Percentiles rank a stretch among this genome's conserved stretches.
Evolutionary conservation across 208 protist genomes (phyloP).

Genomic region (Leishmania gerbilli): DNA sequence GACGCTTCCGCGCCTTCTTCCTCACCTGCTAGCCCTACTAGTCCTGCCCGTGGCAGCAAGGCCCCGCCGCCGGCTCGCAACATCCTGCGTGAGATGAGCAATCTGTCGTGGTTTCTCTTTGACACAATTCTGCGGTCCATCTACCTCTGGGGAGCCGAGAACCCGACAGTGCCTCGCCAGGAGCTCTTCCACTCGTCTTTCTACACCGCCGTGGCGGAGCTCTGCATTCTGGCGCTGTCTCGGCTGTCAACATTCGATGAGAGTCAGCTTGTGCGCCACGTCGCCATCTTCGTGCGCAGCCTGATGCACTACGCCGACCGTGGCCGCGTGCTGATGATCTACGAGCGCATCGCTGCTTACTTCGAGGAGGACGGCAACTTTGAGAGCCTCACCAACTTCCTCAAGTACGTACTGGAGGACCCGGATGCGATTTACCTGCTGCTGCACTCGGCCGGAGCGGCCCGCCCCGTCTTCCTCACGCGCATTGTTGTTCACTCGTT

Average conservation of each 20-base stretch:
- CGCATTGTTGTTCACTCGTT: conserved; percentile 64
- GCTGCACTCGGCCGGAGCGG: conserved; percentile 48
- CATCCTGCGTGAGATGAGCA: conserved; percentile 66
- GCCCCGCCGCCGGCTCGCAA: conserved; percentile 36
- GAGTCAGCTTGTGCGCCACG: conserved; percentile 53
- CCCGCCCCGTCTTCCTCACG: conserved; percentile 70
- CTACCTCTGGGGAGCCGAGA: conserved; percentile 80
- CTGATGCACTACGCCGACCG: conserved; percentile 77
- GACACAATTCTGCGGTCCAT: conserved; percentile 83
- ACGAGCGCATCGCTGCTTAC: conserved; percentile 51
- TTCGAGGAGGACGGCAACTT: conserved; percentile 61
- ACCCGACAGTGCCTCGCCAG: conserved; percentile 34
- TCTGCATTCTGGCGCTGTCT: conserved; percentile 66
- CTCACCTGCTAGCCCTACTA: conserved; percentile 1
- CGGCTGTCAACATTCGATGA: conserved; percentile 61
- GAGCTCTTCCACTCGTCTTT: conserved; percentile 73
- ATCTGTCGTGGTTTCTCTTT: conserved; percentile 87
- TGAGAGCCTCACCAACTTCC: conserved; percentile 65
- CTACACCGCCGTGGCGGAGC: conserved; percentile 59
- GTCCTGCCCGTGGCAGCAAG: conserved; percentile 15
- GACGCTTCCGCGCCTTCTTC: background rate
- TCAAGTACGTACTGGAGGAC: conserved; percentile 74
- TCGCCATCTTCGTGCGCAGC: conserved; percentile 77
- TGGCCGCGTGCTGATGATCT: conserved; percentile 63
- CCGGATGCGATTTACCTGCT: conserved; percentile 61